phyloP scores from a whole-genome alignment of 108 stramenopile genomes.

The Stephanodiscus triporus region DNA sequence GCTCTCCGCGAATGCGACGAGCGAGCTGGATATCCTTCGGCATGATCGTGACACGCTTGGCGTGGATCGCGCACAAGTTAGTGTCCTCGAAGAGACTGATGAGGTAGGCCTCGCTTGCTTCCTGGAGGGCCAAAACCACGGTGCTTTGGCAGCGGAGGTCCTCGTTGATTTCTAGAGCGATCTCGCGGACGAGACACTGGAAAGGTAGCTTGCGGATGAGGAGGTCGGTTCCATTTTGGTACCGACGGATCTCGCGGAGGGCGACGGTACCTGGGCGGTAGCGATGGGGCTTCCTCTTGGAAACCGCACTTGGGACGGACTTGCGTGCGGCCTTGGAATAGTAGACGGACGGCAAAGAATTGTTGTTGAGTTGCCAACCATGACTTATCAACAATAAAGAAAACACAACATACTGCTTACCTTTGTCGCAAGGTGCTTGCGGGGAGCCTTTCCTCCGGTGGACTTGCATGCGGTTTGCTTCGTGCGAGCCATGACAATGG shows the following conservation, averaged over 20 bases:
- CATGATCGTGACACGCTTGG: too few relatives aligned
- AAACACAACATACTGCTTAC: too few relatives aligned
- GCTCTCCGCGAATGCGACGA: too few relatives aligned
- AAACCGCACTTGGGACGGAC: constrained; percentile 19
- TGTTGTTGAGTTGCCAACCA: neutral
- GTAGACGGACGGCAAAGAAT: too few relatives aligned
- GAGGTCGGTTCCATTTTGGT: constrained; percentile 68
- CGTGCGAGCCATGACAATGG: constrained; percentile 73
- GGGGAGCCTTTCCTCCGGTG: too few relatives aligned
- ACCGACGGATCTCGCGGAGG: constrained; percentile 54
- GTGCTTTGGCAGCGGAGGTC: constrained; percentile 89
- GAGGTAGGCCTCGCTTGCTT: too few relatives aligned
- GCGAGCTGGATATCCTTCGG: too few relatives aligned
- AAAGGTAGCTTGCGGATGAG: constrained; percentile 79
- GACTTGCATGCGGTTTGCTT: constrained; percentile 72
- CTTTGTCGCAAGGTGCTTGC: too few relatives aligned
- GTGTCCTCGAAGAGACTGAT: too few relatives aligned
- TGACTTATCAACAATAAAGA: too few relatives aligned
- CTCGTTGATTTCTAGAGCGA: constrained; percentile 75
- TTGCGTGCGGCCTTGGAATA: constrained; percentile 41
- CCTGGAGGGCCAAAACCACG: constrained; percentile 90
- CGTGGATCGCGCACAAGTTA: too few relatives aligned
- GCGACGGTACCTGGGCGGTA: constrained; percentile 36
- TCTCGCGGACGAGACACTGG: constrained; percentile 91
- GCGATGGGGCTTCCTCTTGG: constrained; percentile 27